A percentile compares a stretch with the other conserved stretches of the same genome.
Conservation (phyloP, 495 filamentous ascomycete genomes). For the Bombardia bombarda region DNA sequence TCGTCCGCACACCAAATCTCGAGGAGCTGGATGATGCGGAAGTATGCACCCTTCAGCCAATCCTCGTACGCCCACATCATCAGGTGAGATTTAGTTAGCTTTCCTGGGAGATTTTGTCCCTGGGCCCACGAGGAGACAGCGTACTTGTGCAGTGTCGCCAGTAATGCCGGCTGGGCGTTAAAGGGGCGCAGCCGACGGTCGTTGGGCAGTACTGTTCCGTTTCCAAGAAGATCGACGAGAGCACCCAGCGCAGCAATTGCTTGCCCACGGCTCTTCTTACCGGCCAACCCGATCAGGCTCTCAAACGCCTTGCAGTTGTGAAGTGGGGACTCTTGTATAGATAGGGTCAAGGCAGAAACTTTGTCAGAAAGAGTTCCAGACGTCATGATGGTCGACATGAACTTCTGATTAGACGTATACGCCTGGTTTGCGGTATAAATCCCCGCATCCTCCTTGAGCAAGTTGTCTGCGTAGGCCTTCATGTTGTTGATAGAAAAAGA, state of each 20-base stretch:
- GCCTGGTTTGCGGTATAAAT: conserved; percentile 46
- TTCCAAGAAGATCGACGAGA: conserved; percentile 86
- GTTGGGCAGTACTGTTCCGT: conserved; percentile 73
- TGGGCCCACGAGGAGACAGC: conserved; percentile 51
- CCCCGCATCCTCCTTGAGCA: conserved; percentile 66
- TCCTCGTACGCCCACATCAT: conserved; percentile 91
- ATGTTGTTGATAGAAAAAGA: conserved; percentile 59
- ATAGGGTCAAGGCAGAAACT: conserved; percentile 85
- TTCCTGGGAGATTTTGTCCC: conserved; percentile 58
- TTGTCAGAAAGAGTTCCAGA: conserved; percentile 95
- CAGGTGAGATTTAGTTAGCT: conserved; percentile 63
- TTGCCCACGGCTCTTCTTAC: conserved; percentile 86
- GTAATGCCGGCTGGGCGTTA: conserved; percentile 67
- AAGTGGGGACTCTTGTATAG: conserved; percentile 89
- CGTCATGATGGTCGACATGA: conserved; percentile 93
- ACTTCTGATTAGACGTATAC: conserved; percentile 77
- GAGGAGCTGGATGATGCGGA: conserved; percentile 80
- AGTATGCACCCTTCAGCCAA: conserved; percentile 86
- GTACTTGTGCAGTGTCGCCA: conserved; percentile 55
- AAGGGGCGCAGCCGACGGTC: conserved; percentile 76
- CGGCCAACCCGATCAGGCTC: conserved; percentile 66
- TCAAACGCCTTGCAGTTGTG: conserved; percentile 87
- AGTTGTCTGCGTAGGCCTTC: conserved; percentile 61
- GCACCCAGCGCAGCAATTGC: conserved; percentile 86
- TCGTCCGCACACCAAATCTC: conserved; percentile 91